Conservation (phyloP, 148 eudicot genomes). For the Pharnaceum exiguum region DNA sequence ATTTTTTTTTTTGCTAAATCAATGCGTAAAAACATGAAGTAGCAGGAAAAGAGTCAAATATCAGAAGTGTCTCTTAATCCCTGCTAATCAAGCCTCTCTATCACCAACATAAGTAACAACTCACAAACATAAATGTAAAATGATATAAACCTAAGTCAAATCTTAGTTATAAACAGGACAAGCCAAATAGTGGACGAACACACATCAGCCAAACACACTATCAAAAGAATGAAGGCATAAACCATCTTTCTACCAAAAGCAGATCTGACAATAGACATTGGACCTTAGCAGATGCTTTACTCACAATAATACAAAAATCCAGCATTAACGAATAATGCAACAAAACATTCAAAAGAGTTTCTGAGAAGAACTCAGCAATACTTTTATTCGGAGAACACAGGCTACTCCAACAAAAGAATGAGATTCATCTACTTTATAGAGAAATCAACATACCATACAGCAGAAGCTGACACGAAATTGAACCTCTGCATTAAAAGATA, state of each 20-base stretch:
- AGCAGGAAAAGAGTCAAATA: not conserved
- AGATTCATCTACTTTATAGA: not conserved
- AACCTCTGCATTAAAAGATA: conserved; percentile 35
- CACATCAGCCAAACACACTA: not conserved
- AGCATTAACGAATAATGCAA: not conserved
- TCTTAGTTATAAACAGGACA: not conserved
- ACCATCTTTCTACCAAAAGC: not conserved
- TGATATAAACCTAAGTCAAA: not conserved
- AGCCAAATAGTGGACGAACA: not conserved
- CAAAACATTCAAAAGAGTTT: conserved; percentile 14
- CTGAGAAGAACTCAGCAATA: conserved; percentile 11
- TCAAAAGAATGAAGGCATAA: not conserved
- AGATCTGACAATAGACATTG: not conserved
- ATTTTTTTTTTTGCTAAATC: too few species aligned
- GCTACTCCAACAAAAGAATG: conserved; percentile 7
- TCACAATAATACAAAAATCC: conserved; percentile 18
- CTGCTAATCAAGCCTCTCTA: not conserved
- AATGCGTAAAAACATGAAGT: not conserved
- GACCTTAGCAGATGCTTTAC: conserved; percentile 4
- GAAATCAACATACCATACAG: conserved; percentile 15
- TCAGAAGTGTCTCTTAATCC: not conserved
- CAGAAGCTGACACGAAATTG: conserved; percentile 5
- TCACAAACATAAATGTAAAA: not conserved
- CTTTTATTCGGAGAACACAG: conserved; percentile 22
- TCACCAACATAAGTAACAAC: not conserved